Conservation (phyloP, 1,139 yeast genomes). For the Geotrichum candidum region DNA sequence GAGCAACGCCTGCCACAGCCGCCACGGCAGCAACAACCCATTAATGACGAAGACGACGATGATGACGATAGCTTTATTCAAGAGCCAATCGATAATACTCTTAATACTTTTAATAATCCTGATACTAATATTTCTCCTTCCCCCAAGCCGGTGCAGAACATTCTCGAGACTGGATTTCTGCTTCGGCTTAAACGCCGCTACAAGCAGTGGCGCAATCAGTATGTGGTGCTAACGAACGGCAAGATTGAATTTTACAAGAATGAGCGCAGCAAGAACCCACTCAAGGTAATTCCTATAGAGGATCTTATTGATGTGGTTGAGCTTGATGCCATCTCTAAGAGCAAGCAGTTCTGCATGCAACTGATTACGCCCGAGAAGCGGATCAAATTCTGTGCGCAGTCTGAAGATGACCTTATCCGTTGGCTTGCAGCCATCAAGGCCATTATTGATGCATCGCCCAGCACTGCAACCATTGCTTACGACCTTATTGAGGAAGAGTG, state of each 20-base stretch:
- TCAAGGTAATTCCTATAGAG: neutral
- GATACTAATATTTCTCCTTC: neutral
- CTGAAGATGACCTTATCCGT: constrained; percentile 46
- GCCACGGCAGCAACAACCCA: neutral
- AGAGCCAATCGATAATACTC: neutral
- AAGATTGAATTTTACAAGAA: constrained; percentile 42
- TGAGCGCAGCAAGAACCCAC: neutral
- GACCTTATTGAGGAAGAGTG: neutral
- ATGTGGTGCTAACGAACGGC: constrained; percentile 42
- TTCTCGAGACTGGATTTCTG: constrained; percentile 35
- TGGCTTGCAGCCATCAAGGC: constrained; percentile 47
- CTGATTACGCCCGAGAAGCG: constrained; percentile 46
- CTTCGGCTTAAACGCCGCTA: constrained; percentile 40
- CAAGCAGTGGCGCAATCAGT: constrained; percentile 46
- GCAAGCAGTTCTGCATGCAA: constrained; percentile 44
- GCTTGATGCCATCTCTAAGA: constrained; percentile 43
- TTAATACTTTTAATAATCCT: neutral
- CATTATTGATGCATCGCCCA: constrained; percentile 5
- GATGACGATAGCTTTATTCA: neutral
- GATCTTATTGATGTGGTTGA: constrained; percentile 49
- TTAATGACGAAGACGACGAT: neutral
- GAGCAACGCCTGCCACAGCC: neutral
- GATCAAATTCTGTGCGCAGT: constrained; percentile 41
- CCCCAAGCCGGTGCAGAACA: neutral
- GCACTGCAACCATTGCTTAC: neutral